These are phyloP conservation scores for Juncus inflexus DNA, from an alignment of 176 grass and related monocot species.

Conservation along the genomic window DNA sequence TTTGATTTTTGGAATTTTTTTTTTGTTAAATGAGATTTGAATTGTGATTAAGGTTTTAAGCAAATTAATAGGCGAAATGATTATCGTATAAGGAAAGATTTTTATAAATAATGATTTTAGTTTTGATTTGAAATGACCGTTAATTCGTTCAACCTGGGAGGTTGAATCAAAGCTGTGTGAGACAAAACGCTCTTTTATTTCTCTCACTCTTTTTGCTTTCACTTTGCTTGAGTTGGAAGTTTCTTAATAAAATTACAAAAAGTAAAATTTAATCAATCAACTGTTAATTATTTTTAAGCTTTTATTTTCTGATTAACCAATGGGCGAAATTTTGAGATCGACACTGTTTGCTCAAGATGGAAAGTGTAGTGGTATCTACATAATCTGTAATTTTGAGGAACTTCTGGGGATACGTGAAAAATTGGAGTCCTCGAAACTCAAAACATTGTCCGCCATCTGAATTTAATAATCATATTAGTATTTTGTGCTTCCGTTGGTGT, in stretches of 20 bases:
- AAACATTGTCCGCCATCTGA: slow-evolving; percentile 26
- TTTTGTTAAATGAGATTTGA: neutral
- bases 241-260: slow-evolving; percentile 17
- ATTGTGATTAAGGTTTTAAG: neutral
- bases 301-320: neutral
- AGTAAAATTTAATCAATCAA: slow-evolving; percentile 14
- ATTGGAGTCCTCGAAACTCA: slow-evolving; percentile 10
- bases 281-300: neutral
- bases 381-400: slow-evolving; percentile 9
- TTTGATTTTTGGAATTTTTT: neutral
- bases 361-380: neutral
- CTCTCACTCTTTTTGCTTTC: slow-evolving; percentile 20
- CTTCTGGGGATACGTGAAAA: slow-evolving; percentile 13
- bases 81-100: neutral
- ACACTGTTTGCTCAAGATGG: slow-evolving; percentile 7
- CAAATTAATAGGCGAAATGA: neutral
- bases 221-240: slow-evolving; percentile 51
- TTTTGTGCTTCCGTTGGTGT: neutral
- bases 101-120: slow-evolving; percentile 1
- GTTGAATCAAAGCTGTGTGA: slow-evolving; percentile 1
- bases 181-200: slow-evolving; percentile 32
- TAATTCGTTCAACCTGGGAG: slow-evolving; percentile 1
- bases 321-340: neutral
- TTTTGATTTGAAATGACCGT: slow-evolving; percentile 12
- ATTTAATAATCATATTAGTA: slow-evolving; percentile 20